These are phyloP conservation scores for Endotrypanum monterogeii DNA, from an alignment of 208 protist species.

Conservation along the genomic window DNA sequence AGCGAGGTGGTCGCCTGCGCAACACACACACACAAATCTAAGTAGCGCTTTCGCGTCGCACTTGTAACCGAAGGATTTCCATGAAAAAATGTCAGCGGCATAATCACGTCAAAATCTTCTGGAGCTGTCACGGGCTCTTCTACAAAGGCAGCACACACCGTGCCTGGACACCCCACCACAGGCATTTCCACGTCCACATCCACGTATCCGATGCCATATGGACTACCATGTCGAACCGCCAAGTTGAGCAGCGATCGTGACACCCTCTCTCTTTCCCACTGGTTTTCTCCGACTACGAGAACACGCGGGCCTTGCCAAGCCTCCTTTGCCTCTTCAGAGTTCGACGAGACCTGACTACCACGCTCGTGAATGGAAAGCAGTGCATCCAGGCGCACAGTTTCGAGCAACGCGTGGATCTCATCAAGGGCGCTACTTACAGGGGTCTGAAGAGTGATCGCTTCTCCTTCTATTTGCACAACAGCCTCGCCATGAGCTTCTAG, in stretches of 20 bases:
- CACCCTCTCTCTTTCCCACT: slow-evolving; percentile 68
- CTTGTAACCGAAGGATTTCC: slow-evolving; percentile 51
- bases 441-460: slow-evolving; percentile 19
- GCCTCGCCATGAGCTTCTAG: slow-evolving; percentile 39
- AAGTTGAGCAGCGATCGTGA: slow-evolving; percentile 72
- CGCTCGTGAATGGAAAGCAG: slow-evolving; percentile 24
- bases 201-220: slow-evolving; percentile 58
- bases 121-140: slow-evolving; percentile 62
- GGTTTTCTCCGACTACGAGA: slow-evolving; percentile 71
- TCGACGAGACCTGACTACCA: slow-evolving; percentile 2
- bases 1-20: slow-evolving; percentile 59
- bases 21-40: slow-evolving; percentile 70
- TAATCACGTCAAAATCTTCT: slow-evolving; percentile 71
- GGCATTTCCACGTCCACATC: slow-evolving; percentile 82
- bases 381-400: slow-evolving; percentile 54
- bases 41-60: slow-evolving; percentile 70
- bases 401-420: slow-evolving; percentile 61
- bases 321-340: slow-evolving; percentile 23
- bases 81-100: slow-evolving; percentile 84
- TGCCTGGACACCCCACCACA: slow-evolving; percentile 73
- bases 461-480: slow-evolving; percentile 54
- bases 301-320: slow-evolving; percentile 58
- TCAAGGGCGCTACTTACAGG: slow-evolving; percentile 36
- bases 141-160: slow-evolving; percentile 60
- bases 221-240: slow-evolving; percentile 33